Base-by-base conservation (phyloP, 1,284 basidiomycete species). In the Sporisorium scitamineum region DNA sequence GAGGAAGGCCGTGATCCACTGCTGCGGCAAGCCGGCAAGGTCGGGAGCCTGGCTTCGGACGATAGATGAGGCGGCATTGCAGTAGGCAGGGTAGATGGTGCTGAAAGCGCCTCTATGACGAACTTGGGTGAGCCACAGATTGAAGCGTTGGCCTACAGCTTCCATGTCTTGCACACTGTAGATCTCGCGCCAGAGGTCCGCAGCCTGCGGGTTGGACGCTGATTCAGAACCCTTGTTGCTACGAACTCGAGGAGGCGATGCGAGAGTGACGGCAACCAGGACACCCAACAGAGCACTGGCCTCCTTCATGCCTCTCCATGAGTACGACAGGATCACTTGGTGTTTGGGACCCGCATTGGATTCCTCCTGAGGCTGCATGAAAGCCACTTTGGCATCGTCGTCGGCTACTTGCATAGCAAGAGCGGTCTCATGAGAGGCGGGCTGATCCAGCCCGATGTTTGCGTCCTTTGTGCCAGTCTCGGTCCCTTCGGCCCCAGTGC, bases 251-350 rank as follows among this genome's bases (percentile, higher is more conserved):
- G 60, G 45, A 39, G 55, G 54, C 20, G 48, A 34, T n/a, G 79
- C 70, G 3, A 81, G 81, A 0, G 79, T 71, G 3, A 77, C 54
- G 0, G 78, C 63, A 5, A 85, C 70, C 5, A 85, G 66, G 3
- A 72, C 71, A 18, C 84, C 82, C 22, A 85, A 73, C n/a, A 86
- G 71, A 13, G 82, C 83, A 20, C 84, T 79, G 10, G 84, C 83
- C 59, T 86, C 85, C 64, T 86, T 85, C 76, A 86, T 83, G 34
- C 84, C 83, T 31, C 85, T 66, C 86, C 86, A 86, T 14, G 80
- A 82, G 45, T 85, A 86, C 8, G 80, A 83, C 7, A 86, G 61
- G 53, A 86, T 83, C 27, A 85, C 79, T 59, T 86, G 85, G 51
- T 84, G 80, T 60, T 80, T 81, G 20, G 83, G 81, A 4, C 79